Base-by-base conservation (phyloP, 176 grass and related monocot species). In the Aegilops longissima region DNA sequence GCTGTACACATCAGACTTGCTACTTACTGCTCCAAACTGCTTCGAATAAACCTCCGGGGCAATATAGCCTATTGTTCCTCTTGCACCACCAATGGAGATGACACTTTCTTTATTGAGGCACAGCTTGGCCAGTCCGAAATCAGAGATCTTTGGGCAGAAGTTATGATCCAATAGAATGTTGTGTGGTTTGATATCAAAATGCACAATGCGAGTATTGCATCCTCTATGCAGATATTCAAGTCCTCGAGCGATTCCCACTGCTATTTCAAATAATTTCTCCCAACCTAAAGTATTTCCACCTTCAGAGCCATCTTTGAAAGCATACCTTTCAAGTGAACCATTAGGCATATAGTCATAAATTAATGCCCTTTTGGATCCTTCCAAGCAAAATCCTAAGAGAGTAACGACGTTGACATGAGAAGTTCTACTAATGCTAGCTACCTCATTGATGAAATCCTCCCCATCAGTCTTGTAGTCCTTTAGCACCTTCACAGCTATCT, bases 1-100 rank as follows among this genome's bases (percentile, higher is more conserved):
- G 18, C 91, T 93, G 9, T 93, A 93, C 12, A 90, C 91, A 51
- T 93, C 91, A 23, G 88, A 93, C 30, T 90, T 93, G 70, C 87
- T 90, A 35, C 52, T 87, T 8, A 88, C 54, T 67, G 31, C 29
- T 63, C 90, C 90, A 72, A 82, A 88, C 16, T 71, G 77, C 40
- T 79, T 87, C 0, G 81, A 88, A 49, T 34, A 88, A 1, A 89
- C 39, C 66, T 85, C 83, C 0, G 83, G 83, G 74, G 83, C 83
- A 58, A 85, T 85, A n/a, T 85, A 85, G 21, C 83, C 87, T 5
- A 89, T 17, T 39, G 87, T 89, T 9, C 87, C 81, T 83, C 81
- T 88, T 44, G 82, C 85, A 42, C 64, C 82, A 17, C 12, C 30
- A 69, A 88, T 82, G 54, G 86, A 91, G 12, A 81, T 82, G 3